Conservation (phyloP, 208 protist species). For the Kentomonas sorsogonicus region DNA sequence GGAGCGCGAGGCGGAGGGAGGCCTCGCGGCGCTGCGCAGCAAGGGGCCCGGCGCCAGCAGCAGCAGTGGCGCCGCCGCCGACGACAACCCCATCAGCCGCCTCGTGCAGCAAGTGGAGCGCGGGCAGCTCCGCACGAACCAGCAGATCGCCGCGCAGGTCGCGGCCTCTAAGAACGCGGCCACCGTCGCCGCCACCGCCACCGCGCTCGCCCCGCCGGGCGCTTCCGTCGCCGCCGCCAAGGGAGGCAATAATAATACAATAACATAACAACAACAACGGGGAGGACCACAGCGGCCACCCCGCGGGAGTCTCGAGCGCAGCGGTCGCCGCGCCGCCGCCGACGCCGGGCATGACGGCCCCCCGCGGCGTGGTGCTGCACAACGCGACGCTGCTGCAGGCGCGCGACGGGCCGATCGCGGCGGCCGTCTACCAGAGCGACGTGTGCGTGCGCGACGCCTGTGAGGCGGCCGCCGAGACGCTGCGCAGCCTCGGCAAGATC, state of each 20-base stretch:
- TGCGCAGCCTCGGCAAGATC: constrained; percentile 72
- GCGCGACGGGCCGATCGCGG: constrained; percentile 60
- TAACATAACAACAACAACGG: background rate
- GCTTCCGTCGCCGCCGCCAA: background rate
- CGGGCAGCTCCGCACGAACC: constrained; percentile 2
- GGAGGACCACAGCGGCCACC: background rate
- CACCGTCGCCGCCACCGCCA: background rate
- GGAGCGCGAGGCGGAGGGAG: too few species aligned
- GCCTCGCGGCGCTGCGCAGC: background rate
- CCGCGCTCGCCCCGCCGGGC: background rate
- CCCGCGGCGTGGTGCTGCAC: constrained; percentile 31
- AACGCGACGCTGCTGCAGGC: constrained; percentile 68
- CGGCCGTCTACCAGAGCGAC: constrained; percentile 56
- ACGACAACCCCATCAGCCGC: background rate
- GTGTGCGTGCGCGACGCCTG: constrained; percentile 45
- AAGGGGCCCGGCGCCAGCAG: background rate
- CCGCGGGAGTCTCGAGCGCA: background rate
- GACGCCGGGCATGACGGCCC: background rate
- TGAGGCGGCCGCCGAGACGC: constrained; percentile 47
- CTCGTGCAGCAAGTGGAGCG: constrained; percentile 16
- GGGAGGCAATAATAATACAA: too few species aligned
- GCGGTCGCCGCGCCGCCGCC: background rate
- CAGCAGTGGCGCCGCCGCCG: constrained; percentile 1
- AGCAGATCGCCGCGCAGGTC: constrained; percentile 9
- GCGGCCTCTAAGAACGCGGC: background rate